Evolutionary conservation across 1,284 basidiomycete genomes (phyloP).

Genomic region (Chalciporus sp.): DNA sequence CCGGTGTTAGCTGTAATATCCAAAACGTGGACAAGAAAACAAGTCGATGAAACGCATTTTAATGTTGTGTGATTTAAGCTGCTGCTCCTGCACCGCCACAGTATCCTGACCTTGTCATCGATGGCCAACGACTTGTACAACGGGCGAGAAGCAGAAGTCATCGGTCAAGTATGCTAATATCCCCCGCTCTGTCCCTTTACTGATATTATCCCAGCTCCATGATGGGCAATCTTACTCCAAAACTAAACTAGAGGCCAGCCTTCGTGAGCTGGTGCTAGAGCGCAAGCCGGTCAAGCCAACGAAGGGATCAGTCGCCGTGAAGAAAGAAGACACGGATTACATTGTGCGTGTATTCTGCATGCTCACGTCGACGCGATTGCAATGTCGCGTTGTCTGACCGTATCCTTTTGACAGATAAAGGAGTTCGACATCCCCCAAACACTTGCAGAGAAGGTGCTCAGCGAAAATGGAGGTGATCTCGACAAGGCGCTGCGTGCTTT

Average conservation of each 20-base stretch:
- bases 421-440: slow-evolving; percentile 49
- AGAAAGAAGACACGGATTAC: slow-evolving; percentile 51
- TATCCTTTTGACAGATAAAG: slow-evolving; percentile 37
- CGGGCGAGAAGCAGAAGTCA: slow-evolving; percentile 33
- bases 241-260: slow-evolving; percentile 51
- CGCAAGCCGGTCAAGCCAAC: slow-evolving; percentile 30
- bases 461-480: slow-evolving; percentile 34
- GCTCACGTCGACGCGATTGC: neutral
- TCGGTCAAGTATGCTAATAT: slow-evolving; percentile 25
- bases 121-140: slow-evolving; percentile 28
- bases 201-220: slow-evolving; percentile 39
- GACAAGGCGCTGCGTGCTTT: slow-evolving; percentile 28
- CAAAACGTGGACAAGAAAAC: slow-evolving; percentile 22
- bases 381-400: slow-evolving; percentile 4
- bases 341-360: slow-evolving; percentile 39
- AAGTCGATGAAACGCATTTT: neutral
- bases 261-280: slow-evolving; percentile 31
- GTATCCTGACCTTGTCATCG: neutral
- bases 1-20: slow-evolving; percentile 32
- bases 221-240: slow-evolving; percentile 55
- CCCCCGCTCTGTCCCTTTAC: neutral
- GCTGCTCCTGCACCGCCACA: slow-evolving; percentile 23
- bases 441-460: slow-evolving; percentile 49
- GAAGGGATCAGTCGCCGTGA: slow-evolving; percentile 36
- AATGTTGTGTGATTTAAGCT: neutral